Conservation (phyloP, 2,329 filamentous ascomycete species). For the Lasiodiplodia sp. region DNA sequence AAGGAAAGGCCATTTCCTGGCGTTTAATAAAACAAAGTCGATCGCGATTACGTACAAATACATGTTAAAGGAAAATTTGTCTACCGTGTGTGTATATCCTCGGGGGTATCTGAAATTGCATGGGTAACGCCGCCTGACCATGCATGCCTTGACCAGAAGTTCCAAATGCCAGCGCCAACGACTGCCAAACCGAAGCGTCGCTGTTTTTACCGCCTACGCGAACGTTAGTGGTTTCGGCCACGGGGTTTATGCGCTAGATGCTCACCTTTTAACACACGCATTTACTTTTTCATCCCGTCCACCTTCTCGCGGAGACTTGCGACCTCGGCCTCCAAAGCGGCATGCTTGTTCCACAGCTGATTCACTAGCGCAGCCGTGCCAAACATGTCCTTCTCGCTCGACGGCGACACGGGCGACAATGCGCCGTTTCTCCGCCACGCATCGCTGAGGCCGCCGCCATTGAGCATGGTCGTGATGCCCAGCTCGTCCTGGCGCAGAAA, state of each 20-base stretch:
- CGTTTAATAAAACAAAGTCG: background rate
- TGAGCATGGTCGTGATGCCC: background rate
- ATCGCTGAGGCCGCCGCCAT: constrained; percentile 1
- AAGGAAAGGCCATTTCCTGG: no score
- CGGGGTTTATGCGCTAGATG: background rate
- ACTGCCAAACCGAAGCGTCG: background rate
- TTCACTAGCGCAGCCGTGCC: constrained; percentile 9
- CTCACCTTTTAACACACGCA: background rate
- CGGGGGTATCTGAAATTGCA: background rate
- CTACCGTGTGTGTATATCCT: background rate
- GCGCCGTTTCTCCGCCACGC: background rate
- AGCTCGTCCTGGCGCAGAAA: constrained; percentile 20
- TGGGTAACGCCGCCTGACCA: background rate
- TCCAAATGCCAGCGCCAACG: background rate
- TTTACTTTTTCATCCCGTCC: background rate
- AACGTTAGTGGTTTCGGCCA: no score
- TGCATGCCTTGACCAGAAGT: background rate
- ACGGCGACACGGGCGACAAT: background rate
- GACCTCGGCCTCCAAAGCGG: constrained; percentile 15
- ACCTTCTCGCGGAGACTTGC: constrained; percentile 3
- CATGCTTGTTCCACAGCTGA: constrained; percentile 24
- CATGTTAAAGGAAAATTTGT: background rate
- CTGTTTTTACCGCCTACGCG: background rate
- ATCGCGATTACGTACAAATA: background rate
- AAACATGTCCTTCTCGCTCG: constrained; percentile 16